Evolutionary conservation across 257 asterid species (phyloP), one percentile per base, ranked within the genome.

Genomic region (Pogostemon cablin): DNA sequence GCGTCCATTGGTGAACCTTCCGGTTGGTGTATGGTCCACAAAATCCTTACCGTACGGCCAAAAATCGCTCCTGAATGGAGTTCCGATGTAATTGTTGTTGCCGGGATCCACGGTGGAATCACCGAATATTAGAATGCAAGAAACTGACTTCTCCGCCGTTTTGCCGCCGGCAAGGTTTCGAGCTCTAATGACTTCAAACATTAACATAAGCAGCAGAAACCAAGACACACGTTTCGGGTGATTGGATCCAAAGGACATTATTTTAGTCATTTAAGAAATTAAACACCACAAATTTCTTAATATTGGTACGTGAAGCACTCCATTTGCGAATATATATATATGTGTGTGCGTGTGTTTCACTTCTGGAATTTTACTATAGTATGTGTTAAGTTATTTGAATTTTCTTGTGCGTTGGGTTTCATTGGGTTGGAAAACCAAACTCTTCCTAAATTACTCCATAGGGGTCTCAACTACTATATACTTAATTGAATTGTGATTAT

Each of bases 61-160:
- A 25, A 92, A 92, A 47, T 92, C 81, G 70, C 92, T 67, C 86
- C 56, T 81, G 49, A 84, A 84, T 6, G 79, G 5, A 34, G 96
- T 90, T 0, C 3, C 2, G 10, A 90, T 78, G 72, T 74, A 84
- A 79, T 92, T 86, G 48, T 92, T 92, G 65, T 92, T 92, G 37
- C 98, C 98, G 5, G 96, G 83, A 60, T 92, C 98, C 3, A 65
- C 86, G 4, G 96, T 88, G 5, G 98, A 92, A 78, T 92, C 98
- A 4, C 98, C 98, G 54, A 92, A 90, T 0, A 88, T 59, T 6
- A 89, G 80, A 74, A 92, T 47, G n/a, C 91, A 72, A 0, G 90
- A 68, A 62, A 80, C 78, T 9, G 81, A 39, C 9, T 50, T 7
- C 50, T 9, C 9, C 17, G 65, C 75, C 6, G 71, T 67, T 2